Evolutionary conservation across 768 basidiomycete species (phyloP).

Genomic region (Tubosaeta brunneosetosa): DNA sequence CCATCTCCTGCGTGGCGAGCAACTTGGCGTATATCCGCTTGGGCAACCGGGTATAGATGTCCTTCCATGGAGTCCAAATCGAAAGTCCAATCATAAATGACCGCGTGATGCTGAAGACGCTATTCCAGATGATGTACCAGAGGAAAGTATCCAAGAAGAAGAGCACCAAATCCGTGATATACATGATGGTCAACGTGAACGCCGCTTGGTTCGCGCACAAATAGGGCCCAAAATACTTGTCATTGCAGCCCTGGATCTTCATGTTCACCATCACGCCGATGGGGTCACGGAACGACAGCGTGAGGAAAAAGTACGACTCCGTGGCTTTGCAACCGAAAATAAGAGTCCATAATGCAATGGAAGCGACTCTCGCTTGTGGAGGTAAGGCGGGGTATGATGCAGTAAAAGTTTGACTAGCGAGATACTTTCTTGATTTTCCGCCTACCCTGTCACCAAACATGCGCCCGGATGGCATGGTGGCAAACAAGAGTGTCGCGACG

Average conservation of each 20-base stretch:
- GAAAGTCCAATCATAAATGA: conserved; percentile 89
- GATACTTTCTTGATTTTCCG: conserved; percentile 92
- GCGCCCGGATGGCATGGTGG: conserved; percentile 89
- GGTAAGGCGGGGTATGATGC: conserved; percentile 83
- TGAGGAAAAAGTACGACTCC: conserved; percentile 98
- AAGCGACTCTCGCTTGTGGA: conserved; percentile 65
- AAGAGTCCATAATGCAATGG: conserved; percentile 80
- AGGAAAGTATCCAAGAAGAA: conserved; percentile 99
- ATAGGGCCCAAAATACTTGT: conserved; percentile 77
- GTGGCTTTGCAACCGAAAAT: conserved; percentile 95
- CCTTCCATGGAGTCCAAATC: conserved; percentile 99
- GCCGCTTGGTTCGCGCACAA: conserved; percentile 92
- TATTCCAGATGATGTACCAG: conserved; percentile 99
- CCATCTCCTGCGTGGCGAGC: conserved; percentile 91
- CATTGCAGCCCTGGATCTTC: conserved; percentile 88
- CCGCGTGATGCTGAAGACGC: conserved; percentile 82
- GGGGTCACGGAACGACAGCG: conserved; percentile 88
- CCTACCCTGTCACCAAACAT: conserved; percentile 99
- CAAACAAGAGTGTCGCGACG: conserved; percentile 79
- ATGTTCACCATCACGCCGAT: conserved; percentile 95
- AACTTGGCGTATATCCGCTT: conserved; percentile 97
- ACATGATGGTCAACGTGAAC: conserved; percentile 96
- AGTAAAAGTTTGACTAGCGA: conserved; percentile 97
- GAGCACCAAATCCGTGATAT: conserved; percentile 93
- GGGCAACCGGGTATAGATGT: conserved; percentile 92